Evolutionary conservation across 1,284 basidiomycete genomes (phyloP).

Genomic region (Naganishia albida): DNA sequence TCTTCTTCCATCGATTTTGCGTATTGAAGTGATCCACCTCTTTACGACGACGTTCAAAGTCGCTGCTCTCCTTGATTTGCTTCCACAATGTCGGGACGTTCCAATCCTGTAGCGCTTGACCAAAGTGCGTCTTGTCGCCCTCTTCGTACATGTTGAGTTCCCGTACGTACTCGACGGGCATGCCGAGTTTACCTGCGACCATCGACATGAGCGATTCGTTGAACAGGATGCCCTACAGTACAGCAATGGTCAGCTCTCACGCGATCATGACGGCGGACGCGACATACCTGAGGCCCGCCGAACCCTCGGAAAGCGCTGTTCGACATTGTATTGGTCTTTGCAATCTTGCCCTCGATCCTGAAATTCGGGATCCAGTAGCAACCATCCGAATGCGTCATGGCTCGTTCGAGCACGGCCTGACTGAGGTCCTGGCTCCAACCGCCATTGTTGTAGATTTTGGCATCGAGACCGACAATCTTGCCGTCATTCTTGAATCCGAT

Average conservation of each 20-base stretch:
- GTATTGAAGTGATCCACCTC: conserved; percentile 48
- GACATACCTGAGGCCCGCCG: conserved; percentile 46
- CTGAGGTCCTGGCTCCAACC: conserved; percentile 50
- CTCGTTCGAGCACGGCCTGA: conserved; percentile 50
- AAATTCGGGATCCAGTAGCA: conserved; percentile 45
- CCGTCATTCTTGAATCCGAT: conserved; percentile 48
- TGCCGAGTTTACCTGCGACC: conserved; percentile 45
- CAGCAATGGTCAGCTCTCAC: not conserved
- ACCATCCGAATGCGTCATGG: conserved; percentile 49
- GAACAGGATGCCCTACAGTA: conserved; percentile 44
- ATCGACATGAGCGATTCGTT: conserved; percentile 47
- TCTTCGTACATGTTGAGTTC: conserved; percentile 49
- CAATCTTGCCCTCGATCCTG: conserved; percentile 45
- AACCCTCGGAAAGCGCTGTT: conserved; percentile 53
- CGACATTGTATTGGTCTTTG: conserved; percentile 52
- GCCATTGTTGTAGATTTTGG: conserved; percentile 50
- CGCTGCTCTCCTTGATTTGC: conserved; percentile 39
- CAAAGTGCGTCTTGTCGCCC: conserved; percentile 49
- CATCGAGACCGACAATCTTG: conserved; percentile 46
- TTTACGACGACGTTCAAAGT: conserved; percentile 42
- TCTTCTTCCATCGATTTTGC: conserved; percentile 47
- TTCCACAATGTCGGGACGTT: conserved; percentile 49
- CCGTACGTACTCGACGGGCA: conserved; percentile 46
- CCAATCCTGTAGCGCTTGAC: conserved; percentile 49
- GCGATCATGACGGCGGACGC: not conserved